Percentiles rank a stretch among this genome's conserved stretches.
These are phyloP conservation scores for Globisporangium perplexum DNA, from an alignment of 352 stramenopile genomes.

Conservation along the genomic window DNA sequence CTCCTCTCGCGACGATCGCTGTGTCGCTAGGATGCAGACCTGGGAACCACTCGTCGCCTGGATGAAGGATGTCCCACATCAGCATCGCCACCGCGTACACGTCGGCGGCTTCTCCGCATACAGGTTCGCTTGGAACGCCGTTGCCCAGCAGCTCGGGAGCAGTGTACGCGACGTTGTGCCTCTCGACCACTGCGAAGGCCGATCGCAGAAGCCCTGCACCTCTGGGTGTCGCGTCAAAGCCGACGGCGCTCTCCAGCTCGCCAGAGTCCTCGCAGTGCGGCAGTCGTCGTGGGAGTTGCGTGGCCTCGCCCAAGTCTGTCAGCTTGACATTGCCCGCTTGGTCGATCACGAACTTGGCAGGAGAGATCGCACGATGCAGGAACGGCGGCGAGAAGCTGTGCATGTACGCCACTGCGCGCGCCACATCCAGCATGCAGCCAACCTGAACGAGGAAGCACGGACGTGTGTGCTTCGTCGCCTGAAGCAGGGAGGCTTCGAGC, in stretches of 20 bases:
- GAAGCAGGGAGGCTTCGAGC: slow-evolving; percentile 35
- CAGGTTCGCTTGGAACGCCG: neutral
- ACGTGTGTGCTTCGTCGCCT: slow-evolving; percentile 8
- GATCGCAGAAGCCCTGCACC: neutral
- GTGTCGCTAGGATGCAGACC: slow-evolving; percentile 27
- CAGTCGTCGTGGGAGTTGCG: slow-evolving; percentile 19
- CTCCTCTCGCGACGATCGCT: neutral
- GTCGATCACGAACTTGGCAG: slow-evolving; percentile 59
- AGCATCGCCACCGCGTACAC: slow-evolving; percentile 59
- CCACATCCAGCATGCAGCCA: slow-evolving; percentile 53
- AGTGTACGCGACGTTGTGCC: neutral
- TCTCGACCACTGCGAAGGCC: neutral
- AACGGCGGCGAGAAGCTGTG: slow-evolving; percentile 61
- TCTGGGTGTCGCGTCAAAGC: neutral
- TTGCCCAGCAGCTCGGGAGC: neutral
- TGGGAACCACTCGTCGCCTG: slow-evolving; percentile 37
- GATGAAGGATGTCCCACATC: slow-evolving; percentile 65
- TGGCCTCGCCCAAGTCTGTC: slow-evolving; percentile 59
- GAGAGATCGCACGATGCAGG: slow-evolving; percentile 58
- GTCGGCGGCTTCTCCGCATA: slow-evolving; percentile 28
- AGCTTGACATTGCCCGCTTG: slow-evolving; percentile 44
- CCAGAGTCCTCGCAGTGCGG: neutral
- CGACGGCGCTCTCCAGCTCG: neutral
- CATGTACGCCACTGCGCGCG: slow-evolving; percentile 51
- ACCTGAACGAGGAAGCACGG: slow-evolving; percentile 44